Conservation (phyloP, 2,329 filamentous ascomycete species). For the Tolypocladium tropicale region DNA sequence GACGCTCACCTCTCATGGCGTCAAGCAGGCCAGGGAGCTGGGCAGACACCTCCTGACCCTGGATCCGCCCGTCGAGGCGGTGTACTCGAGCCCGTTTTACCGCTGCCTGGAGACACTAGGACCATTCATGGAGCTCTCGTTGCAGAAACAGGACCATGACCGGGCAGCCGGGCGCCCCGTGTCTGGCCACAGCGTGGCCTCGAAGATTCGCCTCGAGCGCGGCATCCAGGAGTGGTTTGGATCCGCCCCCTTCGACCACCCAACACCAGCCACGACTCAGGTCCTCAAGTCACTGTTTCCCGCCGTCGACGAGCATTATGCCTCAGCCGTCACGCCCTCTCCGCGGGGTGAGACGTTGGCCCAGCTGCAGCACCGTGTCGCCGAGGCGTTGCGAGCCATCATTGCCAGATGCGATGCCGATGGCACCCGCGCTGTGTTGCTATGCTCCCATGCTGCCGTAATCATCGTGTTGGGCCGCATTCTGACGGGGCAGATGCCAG, state of each 20-base stretch:
- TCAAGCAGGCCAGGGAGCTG: conserved; percentile 72
- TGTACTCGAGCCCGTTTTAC: conserved; percentile 84
- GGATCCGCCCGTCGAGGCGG: conserved; percentile 56
- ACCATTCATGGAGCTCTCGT: conserved; percentile 48
- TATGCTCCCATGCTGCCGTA: conserved; percentile 84
- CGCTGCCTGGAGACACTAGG: conserved; percentile 76
- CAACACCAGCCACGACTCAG: conserved; percentile 56
- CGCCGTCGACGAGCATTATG: conserved; percentile 45
- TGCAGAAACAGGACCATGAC: background rate
- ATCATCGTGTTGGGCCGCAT: conserved; percentile 79
- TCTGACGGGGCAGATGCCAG: conserved; percentile 69
- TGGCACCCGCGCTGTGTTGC: conserved; percentile 58
- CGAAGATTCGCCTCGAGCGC: conserved; percentile 42
- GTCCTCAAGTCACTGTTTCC: conserved; percentile 61
- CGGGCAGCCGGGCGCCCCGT: background rate
- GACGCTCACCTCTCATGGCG: conserved; percentile 75
- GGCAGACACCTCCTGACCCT: conserved; percentile 52
- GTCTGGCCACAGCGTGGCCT: conserved; percentile 4
- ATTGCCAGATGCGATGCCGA: conserved; percentile 64
- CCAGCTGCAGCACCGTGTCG: conserved; percentile 71
- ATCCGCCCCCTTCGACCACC: conserved; percentile 74
- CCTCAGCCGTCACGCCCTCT: conserved; percentile 55
- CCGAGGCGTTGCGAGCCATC: conserved; percentile 57
- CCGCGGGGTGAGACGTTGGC: conserved; percentile 66
- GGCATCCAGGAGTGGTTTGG: conserved; percentile 85